phyloP scores from a whole-genome alignment of 2,329 filamentous ascomycete species.

The Stenocarpella maydis region DNA sequence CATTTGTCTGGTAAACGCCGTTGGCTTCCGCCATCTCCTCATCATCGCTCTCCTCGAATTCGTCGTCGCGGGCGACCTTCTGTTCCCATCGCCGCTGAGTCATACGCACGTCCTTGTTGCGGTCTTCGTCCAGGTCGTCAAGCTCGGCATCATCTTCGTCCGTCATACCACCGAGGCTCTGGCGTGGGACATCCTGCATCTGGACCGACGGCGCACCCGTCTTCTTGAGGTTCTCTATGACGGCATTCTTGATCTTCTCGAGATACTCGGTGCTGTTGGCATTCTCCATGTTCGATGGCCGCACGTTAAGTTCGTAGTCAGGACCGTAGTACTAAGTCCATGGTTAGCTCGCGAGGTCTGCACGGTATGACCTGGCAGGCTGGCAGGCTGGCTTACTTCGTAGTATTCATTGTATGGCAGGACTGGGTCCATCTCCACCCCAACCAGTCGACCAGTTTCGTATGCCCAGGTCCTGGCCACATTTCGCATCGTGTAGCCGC shows the following conservation, averaged over 20 bases:
- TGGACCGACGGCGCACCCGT: slow-evolving; percentile 90
- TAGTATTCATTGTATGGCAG: slow-evolving; percentile 98
- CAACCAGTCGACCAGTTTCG: slow-evolving; percentile 90
- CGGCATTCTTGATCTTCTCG: slow-evolving; percentile 79
- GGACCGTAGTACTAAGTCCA: slow-evolving; percentile 82
- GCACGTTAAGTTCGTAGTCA: slow-evolving; percentile 90
- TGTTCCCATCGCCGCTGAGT: slow-evolving; percentile 87
- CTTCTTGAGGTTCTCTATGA: slow-evolving; percentile 87
- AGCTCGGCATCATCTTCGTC: slow-evolving; percentile 73
- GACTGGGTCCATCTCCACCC: slow-evolving; percentile 80
- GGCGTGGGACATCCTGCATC: slow-evolving; percentile 78
- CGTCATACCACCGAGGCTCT: slow-evolving; percentile 65
- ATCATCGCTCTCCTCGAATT: slow-evolving; percentile 88
- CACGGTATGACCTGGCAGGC: neutral
- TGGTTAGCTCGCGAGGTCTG: slow-evolving; percentile 23
- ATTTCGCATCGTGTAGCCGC: slow-evolving; percentile 96
- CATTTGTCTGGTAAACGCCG: slow-evolving; percentile 67
- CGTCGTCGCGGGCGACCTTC: slow-evolving; percentile 76
- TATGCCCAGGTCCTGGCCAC: slow-evolving; percentile 97
- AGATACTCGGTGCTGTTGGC: slow-evolving; percentile 86
- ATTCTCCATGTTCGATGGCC: slow-evolving; percentile 89
- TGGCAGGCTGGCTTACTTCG: slow-evolving; percentile 60
- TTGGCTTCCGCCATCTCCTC: slow-evolving; percentile 80
- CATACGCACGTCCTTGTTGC: slow-evolving; percentile 83
- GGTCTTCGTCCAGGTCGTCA: slow-evolving; percentile 80